A percentile compares a stretch with the other conserved stretches of the same genome.
These are phyloP conservation scores for Gilbertella persicaria DNA, from an alignment of 371 early-diverging fungal species.

Conservation along the genomic window DNA sequence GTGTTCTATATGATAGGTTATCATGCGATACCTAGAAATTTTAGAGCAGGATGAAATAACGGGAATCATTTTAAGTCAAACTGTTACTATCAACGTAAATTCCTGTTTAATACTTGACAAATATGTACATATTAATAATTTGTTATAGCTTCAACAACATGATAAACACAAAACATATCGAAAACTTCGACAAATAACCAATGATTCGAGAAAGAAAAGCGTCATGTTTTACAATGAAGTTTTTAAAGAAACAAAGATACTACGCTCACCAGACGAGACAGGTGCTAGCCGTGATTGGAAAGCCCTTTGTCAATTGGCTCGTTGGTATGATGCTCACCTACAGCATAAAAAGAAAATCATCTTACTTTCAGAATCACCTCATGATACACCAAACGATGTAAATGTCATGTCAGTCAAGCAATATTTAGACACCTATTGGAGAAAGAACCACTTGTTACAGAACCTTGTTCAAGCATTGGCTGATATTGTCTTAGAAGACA, in stretches of 20 bases:
- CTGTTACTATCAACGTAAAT: conserved; percentile 29
- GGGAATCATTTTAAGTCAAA: conserved; percentile 68
- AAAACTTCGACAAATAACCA: conserved; percentile 59
- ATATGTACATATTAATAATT: conserved; percentile 10
- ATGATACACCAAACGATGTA: conserved; percentile 1
- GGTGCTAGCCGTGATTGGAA: conserved; percentile 56
- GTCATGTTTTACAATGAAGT: conserved; percentile 71
- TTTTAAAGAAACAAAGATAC: conserved; percentile 48
- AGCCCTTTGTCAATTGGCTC: conserved; percentile 55
- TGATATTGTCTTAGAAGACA: conserved; percentile 59
- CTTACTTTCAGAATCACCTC: conserved; percentile 49
- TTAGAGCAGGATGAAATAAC: conserved; percentile 61
- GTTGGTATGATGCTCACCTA: conserved; percentile 61
- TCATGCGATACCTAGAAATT: conserved; percentile 58
- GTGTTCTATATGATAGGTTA: conserved; percentile 40
- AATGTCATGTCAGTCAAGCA: conserved; percentile 37
- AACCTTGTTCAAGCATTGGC: conserved; percentile 50
- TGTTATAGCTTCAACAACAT: conserved; percentile 58
- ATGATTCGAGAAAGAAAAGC: conserved; percentile 56
- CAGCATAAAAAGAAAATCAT: conserved; percentile 43
- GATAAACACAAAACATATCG: conserved; percentile 64
- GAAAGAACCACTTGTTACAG: conserved; percentile 39
- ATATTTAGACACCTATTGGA: conserved; percentile 48
- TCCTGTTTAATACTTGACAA: not conserved
- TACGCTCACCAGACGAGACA: conserved; percentile 50